phyloP scores from a whole-genome alignment of 2,329 filamentous ascomycete species.

The Fusarium setosum region DNA sequence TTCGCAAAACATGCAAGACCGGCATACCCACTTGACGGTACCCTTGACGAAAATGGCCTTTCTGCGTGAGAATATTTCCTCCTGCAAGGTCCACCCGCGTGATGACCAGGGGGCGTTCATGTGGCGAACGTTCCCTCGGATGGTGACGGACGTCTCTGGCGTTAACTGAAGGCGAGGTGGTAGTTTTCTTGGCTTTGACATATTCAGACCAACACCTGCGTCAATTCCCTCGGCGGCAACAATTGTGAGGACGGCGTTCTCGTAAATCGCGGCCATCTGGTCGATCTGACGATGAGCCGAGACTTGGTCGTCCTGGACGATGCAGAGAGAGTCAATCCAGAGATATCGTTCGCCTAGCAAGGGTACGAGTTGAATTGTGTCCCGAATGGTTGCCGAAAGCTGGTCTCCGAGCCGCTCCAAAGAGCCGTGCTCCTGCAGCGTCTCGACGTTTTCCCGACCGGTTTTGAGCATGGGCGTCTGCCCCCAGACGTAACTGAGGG shows the following conservation, averaged over 20 bases:
- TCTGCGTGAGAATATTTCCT: constrained; percentile 13
- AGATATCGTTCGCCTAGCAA: constrained; percentile 9
- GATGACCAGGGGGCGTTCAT: neutral
- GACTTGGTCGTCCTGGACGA: constrained; percentile 14
- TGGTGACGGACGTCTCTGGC: neutral
- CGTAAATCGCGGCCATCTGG: constrained; percentile 12
- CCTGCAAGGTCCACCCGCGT: constrained; percentile 22
- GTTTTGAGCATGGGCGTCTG: constrained; percentile 1
- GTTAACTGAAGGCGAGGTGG: neutral
- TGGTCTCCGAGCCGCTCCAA: neutral
- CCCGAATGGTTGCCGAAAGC: neutral
- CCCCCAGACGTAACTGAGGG: constrained; percentile 21
- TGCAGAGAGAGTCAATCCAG: constrained; percentile 19
- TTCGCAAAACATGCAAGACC: constrained; percentile 3
- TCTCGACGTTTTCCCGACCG: neutral
- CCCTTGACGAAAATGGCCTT: constrained; percentile 11
- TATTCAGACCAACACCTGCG: neutral
- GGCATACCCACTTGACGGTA: constrained; percentile 7
- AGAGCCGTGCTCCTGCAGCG: neutral
- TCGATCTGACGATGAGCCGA: neutral
- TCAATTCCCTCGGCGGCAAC: constrained; percentile 1
- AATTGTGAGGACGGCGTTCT: constrained; percentile 5
- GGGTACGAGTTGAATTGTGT: constrained; percentile 14
- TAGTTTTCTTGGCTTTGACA: neutral
- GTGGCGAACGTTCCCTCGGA: neutral